Conservation (phyloP, 106 monocot genomes). For the Iris macrosiphon region DNA sequence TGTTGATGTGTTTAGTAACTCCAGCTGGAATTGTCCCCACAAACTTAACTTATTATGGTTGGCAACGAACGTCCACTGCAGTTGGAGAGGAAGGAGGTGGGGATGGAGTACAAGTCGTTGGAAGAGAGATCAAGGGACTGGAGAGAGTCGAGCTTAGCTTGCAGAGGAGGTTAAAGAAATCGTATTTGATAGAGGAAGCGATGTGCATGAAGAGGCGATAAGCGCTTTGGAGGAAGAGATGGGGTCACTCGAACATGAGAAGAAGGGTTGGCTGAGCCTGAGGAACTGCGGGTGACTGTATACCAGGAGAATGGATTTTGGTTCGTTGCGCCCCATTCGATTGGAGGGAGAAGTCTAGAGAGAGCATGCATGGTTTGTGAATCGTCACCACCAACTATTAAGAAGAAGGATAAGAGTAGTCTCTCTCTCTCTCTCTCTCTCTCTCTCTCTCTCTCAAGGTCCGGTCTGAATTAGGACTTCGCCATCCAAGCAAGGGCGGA, state of each 20-base stretch:
- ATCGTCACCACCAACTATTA: conserved; percentile 2
- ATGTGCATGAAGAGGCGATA: not conserved
- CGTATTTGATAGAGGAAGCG: no score
- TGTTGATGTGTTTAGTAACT: conserved; percentile 21
- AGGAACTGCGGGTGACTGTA: not conserved
- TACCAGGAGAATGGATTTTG: not conserved
- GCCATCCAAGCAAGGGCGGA: no score
- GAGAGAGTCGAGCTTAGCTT: not conserved
- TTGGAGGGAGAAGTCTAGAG: not conserved
- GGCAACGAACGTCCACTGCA: conserved; percentile 12
- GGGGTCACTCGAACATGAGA: not conserved
- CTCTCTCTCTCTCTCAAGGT: no score
- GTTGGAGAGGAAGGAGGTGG: conserved; percentile 6
- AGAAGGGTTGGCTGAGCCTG: not conserved
- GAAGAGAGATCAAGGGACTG: conserved; percentile 11
- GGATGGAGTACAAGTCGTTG: conserved; percentile 1
- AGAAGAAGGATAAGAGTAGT: not conserved
- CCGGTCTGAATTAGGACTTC: no score
- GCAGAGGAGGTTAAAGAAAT: conserved; percentile 3
- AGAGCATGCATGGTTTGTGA: not conserved
- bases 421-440: not conserved
- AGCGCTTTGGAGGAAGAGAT: not conserved
- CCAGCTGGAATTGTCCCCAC: no score
- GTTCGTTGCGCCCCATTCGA: not conserved
- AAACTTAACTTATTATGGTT: no score